phyloP scores from a whole-genome alignment of 2,329 filamentous ascomycete genomes.

The Arthrobotrys sinensis region DNA sequence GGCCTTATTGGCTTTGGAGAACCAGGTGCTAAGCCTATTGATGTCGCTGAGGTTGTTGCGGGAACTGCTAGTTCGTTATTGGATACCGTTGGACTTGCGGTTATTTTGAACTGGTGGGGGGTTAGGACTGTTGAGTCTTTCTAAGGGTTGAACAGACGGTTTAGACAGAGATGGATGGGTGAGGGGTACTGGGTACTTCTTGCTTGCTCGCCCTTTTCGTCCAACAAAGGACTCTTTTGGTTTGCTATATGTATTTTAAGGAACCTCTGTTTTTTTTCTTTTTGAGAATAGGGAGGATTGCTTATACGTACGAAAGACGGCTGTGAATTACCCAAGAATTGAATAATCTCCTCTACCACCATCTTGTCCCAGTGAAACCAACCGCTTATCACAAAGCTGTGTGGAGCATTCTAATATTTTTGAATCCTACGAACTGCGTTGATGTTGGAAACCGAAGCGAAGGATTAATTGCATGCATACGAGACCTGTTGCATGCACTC shows the following conservation, averaged over 20 bases:
- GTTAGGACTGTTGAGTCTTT: constrained; percentile 59
- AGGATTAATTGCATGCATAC: too few relatives aligned
- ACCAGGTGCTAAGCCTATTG: constrained; percentile 33
- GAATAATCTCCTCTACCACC: constrained; percentile 13
- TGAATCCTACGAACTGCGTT: too few relatives aligned
- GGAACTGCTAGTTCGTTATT: constrained; percentile 55
- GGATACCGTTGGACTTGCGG: constrained; percentile 56
- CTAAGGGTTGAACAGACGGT: constrained; percentile 7
- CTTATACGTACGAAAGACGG: not conserved
- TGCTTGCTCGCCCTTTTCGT: not conserved
- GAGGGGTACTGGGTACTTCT: not conserved
- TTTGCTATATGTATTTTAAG: constrained; percentile 5
- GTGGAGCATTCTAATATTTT: too few relatives aligned
- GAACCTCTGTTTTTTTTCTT: not conserved
- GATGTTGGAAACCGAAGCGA: too few relatives aligned
- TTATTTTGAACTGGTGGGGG: constrained; percentile 60
- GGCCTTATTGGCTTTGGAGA: constrained; percentile 56
- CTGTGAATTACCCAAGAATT: constrained; percentile 10
- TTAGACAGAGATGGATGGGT: not conserved
- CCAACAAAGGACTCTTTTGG: not conserved
- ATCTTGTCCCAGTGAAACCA: not conserved
- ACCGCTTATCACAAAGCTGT: too few relatives aligned
- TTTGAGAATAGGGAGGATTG: not conserved
- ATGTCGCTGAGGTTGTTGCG: constrained; percentile 51
- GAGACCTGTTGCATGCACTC: too few relatives aligned